Conservation (phyloP, 1,284 basidiomycete genomes). For the Tremellales sp. region DNA sequence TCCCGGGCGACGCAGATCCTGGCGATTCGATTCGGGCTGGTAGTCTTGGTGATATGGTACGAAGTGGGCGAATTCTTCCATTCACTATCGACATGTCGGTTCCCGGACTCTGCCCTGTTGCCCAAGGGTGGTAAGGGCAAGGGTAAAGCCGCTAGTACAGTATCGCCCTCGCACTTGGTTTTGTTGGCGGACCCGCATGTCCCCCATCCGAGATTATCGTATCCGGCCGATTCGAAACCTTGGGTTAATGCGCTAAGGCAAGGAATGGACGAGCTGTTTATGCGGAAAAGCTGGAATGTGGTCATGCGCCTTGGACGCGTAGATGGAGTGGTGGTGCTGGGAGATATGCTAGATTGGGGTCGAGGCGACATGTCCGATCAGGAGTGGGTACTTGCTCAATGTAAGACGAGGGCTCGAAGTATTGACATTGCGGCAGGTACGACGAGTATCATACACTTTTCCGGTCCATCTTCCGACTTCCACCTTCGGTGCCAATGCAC, state of each 20-base stretch:
- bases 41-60: slow-evolving; percentile 64
- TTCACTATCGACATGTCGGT: slow-evolving; percentile 46
- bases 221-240: slow-evolving; percentile 41
- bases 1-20: slow-evolving; percentile 37
- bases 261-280: slow-evolving; percentile 61
- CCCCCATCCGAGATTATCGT: slow-evolving; percentile 55
- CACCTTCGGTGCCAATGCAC: slow-evolving; percentile 52
- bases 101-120: slow-evolving; percentile 38
- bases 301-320: slow-evolving; percentile 58
- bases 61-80: slow-evolving; percentile 58
- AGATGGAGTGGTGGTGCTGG: slow-evolving; percentile 71
- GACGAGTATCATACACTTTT: slow-evolving; percentile 59
- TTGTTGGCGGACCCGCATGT: slow-evolving; percentile 76
- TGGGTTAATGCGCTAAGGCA: slow-evolving; percentile 52
- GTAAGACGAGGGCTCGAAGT: background rate
- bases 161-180: slow-evolving; percentile 59
- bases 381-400: slow-evolving; percentile 59
- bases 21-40: slow-evolving; percentile 57
- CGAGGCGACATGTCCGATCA: slow-evolving; percentile 56
- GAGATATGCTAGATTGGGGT: slow-evolving; percentile 72
- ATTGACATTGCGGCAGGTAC: slow-evolving; percentile 54
- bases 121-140: background rate
- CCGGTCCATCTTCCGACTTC: slow-evolving; percentile 58
- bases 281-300: slow-evolving; percentile 70
- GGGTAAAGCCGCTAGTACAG: background rate